phyloP scores from a whole-genome alignment of 495 filamentous ascomycete species.

The Trichoderma asperelloides region DNA sequence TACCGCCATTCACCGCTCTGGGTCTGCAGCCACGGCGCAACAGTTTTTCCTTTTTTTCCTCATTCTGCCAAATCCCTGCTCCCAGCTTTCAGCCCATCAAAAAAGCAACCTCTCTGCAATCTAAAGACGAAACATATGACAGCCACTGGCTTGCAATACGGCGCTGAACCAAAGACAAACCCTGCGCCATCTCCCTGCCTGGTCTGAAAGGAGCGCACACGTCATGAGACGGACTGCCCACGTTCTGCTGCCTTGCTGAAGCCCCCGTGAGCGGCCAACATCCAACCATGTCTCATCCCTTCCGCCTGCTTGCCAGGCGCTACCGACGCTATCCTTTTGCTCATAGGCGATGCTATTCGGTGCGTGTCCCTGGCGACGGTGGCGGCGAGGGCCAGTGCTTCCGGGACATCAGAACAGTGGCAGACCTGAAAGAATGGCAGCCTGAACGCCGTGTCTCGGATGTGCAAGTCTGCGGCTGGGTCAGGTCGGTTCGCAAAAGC shows the following conservation, averaged over 20 bases:
- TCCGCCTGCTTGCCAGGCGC: neutral
- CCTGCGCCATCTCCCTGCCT: neutral
- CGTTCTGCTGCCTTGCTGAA: neutral
- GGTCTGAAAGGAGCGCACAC: neutral
- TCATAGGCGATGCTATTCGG: neutral
- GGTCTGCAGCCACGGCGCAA: neutral
- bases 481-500: conserved; percentile 79
- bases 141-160: neutral
- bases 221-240: conserved; percentile 2
- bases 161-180: neutral
- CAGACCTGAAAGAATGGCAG: conserved; percentile 6
- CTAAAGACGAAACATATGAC: neutral
- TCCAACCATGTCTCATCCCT: neutral
- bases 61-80: neutral
- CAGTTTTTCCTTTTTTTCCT: conserved; percentile 3
- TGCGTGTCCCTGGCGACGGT: conserved; percentile 14
- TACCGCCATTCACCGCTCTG: neutral
- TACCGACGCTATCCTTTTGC: neutral
- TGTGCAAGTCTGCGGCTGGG: conserved; percentile 60
- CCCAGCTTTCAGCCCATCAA: neutral
- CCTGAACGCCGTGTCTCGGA: conserved; percentile 8
- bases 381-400: no score
- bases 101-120: neutral
- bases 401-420: conserved; percentile 18
- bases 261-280: neutral